These are phyloP conservation scores for Yamadazyma insecticola DNA, from an alignment of 805 yeast genomes.

Conservation along the genomic window DNA sequence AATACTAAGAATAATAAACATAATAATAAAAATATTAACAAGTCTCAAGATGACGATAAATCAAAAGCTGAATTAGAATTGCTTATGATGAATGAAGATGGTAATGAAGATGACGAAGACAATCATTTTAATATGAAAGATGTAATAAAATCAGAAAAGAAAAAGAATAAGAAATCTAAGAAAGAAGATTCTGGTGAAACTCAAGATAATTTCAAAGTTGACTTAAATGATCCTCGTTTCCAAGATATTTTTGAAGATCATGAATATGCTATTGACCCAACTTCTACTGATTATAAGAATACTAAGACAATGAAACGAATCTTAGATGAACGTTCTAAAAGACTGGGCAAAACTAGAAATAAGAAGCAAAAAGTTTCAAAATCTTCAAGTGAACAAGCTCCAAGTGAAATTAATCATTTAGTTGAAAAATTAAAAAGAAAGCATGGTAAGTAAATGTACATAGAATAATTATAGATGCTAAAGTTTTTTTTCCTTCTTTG, in stretches of 20 bases:
- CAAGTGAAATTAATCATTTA: conserved; percentile 22
- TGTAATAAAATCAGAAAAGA: conserved; percentile 66
- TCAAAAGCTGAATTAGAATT: conserved; percentile 66
- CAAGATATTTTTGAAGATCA: conserved; percentile 83
- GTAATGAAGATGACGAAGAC: conserved; percentile 36
- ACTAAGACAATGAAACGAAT: conserved; percentile 84
- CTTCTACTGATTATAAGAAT: conserved; percentile 83
- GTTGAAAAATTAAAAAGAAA: conserved; percentile 50
- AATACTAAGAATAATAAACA: conserved; percentile 21
- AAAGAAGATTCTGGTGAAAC: conserved; percentile 50
- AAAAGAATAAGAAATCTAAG: conserved; percentile 41
- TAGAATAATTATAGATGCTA: no score
- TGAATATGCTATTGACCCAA: conserved; percentile 92
- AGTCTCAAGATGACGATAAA: conserved; percentile 16
- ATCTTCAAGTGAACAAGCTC: conserved; percentile 1
- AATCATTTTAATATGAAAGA: conserved; percentile 78
- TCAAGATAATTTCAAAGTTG: conserved; percentile 55
- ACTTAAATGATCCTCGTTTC: conserved; percentile 82
- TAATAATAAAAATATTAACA: conserved; percentile 16
- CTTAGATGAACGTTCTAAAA: conserved; percentile 65
- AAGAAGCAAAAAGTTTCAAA: conserved; percentile 5
- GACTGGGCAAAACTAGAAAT: conserved; percentile 3
- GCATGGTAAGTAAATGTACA: conserved; percentile 18
- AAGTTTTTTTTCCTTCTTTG: no score
- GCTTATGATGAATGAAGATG: conserved; percentile 63